Evolutionary conservation across 2,329 filamentous ascomycete genomes (phyloP), one percentile per base, ranked within the genome.

Genomic region (Alternaria sp.): DNA sequence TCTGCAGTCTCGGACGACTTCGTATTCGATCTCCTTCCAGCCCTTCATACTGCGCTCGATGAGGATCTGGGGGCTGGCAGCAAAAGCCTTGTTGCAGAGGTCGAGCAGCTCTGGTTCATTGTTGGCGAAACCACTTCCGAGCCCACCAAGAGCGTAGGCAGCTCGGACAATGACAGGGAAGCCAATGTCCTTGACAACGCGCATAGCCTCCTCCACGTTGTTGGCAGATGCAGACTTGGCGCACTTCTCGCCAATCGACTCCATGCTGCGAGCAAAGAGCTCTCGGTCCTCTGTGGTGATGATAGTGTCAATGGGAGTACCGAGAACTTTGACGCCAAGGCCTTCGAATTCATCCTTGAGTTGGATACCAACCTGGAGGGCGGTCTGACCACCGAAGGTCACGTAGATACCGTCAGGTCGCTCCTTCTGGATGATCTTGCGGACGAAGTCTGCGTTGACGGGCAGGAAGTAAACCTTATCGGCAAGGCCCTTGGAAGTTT

Each of bases 21-120:
- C 96, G 78, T 98, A 99, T 81, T 99, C 96, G 67, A 98, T 96
- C 82, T 99, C 96, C 82, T 99, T 99, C 96, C 96, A 99, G 63
- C 96, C 96, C 85, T 98, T 98, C 95, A 99, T 98, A 84, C 93
- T 97, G 80, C 92, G 90, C 84, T 99, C 96, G 73, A 99, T 96
- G 59, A 99, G 87, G 8, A 99, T 93, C 79, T 99, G 96, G 9
- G 96, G 96, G 77, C 93, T 97, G 70, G 92, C 94, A 26, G 96
- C 94, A 70, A 99, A 93, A 7, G 96, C 95, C 82, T 97, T 97
- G 80, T 92, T 90, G 86, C 96, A 98, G 49, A 98, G 90, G 2
- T 95, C 92, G 32, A 91, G 83, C 46, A 98, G 85, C 80, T 99
- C 89, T 2, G 87, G 81, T 72, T 96, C 90, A 79, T 98, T 90